Evolutionary conservation across 306 rosid genomes (phyloP).

Genomic region (Carpinus viminea): DNA sequence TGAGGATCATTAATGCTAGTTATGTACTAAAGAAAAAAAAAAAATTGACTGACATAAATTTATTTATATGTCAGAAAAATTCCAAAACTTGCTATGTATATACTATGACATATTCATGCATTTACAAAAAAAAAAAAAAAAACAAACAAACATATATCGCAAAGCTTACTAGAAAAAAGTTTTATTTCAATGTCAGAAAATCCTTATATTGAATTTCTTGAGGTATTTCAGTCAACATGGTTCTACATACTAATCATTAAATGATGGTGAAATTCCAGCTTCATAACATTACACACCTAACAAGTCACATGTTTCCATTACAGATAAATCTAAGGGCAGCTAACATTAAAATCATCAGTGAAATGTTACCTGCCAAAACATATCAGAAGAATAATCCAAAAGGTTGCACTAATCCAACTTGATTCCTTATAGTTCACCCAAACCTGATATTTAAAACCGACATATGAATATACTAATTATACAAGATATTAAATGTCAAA

Average conservation of each 20-base stretch:
- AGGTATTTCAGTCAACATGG: not conserved
- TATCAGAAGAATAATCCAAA: constrained; percentile 70
- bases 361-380: constrained; percentile 78
- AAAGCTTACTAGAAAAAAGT: not conserved
- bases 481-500: constrained; percentile 15
- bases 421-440: constrained; percentile 87
- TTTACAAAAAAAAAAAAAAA: not conserved
- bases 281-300: constrained; percentile 9
- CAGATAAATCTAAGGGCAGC: not conserved
- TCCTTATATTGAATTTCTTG: not conserved
- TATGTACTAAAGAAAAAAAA: not conserved
- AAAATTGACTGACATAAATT: not conserved
- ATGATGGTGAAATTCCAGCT: not conserved
- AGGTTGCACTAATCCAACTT: constrained; percentile 51
- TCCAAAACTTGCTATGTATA: not conserved
- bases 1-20: not conserved
- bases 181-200: not conserved
- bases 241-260: not conserved
- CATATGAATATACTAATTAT: constrained; percentile 10
- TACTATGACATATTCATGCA: not conserved
- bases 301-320: constrained; percentile 12
- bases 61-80: not conserved
- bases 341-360: constrained; percentile 10
- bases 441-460: constrained; percentile 48
- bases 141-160: too few species aligned